Evolutionary conservation across 2,329 filamentous ascomycete genomes (phyloP), one percentile per base, ranked within the genome.

Genomic region (Pezizomycotina sp.): DNA sequence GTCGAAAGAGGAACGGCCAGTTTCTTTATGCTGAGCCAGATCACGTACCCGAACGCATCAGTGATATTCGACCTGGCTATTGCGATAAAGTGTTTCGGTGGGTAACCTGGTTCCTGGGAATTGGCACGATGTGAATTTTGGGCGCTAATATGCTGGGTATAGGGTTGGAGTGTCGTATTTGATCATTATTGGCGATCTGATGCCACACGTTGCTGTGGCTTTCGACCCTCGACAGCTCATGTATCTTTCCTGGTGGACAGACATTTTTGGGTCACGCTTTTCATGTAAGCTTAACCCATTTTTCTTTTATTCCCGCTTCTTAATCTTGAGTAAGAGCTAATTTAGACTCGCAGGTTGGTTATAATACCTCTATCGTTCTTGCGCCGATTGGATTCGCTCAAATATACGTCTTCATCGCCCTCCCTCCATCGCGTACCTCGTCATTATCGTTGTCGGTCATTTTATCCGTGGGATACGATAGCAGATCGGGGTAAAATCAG

Each of bases 161-260:
- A 45, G 89, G 23, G 89, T 98, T 6, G 89, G 80, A 14, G 81
- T 95, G 42, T 93, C 83, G 51, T 98, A 98, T 60, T 70, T 98
- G 51, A 98, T 98, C 53, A 95, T 98, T 53, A 95, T 98, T 50
- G 89, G 89, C 32, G 89, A 98, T 56, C 63, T 98, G 45, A 98
- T 98, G 89, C 89, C 89, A 1, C 86, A 83, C 24, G 89, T 98
- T 6, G 74, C 89, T 15, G 62, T 72, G 43, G 89, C 4, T 86
- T 98, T 57, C 70, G 72, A 43, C 66, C 69, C 30, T 61, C 64
- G 31, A 68, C 69, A 13, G 69, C 66, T 12, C 65, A 69, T 2
- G 61, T 77, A 27, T 68, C 72, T 1, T 95, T 86, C 53, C 60
- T 95, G 46, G 67, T 86, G 27, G 83, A 95, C 54, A 71, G 89